Conservation (phyloP, 257 asterid genomes). For the Solanum stenotomum region DNA sequence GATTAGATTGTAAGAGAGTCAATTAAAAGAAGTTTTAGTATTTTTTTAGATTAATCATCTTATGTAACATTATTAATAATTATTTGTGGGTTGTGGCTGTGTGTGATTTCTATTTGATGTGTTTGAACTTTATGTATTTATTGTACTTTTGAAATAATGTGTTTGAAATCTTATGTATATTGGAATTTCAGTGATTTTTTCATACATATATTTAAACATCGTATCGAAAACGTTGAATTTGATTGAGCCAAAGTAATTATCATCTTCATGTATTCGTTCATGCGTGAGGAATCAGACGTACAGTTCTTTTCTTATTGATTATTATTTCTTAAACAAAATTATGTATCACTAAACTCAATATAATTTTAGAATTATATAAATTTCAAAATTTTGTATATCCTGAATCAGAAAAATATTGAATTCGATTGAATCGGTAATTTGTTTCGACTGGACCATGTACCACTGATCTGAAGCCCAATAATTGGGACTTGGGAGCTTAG, state of each 20-base stretch:
- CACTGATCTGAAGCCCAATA: not conserved
- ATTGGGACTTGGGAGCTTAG: not conserved
- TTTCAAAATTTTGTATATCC: not conserved
- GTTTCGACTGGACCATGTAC: not conserved
- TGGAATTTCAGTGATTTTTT: not conserved
- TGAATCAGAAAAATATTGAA: not conserved
- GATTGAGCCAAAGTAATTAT: not conserved
- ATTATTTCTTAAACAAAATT: not conserved
- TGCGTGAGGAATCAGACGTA: not conserved
- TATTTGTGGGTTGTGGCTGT: not conserved
- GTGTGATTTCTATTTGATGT: not conserved
- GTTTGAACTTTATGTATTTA: not conserved
- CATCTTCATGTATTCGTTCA: not conserved
- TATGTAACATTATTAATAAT: not conserved
- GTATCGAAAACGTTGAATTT: rapidly evolving
- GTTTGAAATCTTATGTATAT: not conserved
- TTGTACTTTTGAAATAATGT: not conserved
- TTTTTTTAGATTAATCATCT: not conserved
- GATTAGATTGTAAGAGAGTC: conserved; percentile 33
- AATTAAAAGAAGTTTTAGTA: conserved; percentile 4
- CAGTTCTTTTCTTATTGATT: not conserved
- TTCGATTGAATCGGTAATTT: not conserved
- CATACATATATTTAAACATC: not conserved
- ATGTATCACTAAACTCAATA: not conserved
- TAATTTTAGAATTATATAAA: not conserved